Evolutionary conservation across 164 flowering plant genomes (phyloP).

Genomic region (Chimonanthus salicifolius): DNA sequence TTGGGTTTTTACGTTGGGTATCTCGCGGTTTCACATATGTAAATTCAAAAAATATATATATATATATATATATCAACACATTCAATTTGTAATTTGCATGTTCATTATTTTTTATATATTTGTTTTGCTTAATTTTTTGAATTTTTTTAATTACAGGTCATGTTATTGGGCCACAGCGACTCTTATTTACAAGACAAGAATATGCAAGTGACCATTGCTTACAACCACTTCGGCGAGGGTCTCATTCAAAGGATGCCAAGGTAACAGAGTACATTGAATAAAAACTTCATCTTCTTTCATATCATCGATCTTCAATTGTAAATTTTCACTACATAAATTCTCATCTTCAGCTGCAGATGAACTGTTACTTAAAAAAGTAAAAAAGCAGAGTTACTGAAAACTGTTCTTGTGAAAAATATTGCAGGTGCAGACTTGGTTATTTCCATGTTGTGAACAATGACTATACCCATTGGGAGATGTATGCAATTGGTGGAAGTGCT

Average conservation of each 20-base stretch:
- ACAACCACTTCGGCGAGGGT: conserved; percentile 93
- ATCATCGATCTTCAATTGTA: background rate
- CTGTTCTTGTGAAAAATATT: background rate
- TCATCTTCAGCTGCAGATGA: no score
- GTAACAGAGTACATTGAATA: conserved; percentile 23
- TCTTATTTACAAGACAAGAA: conserved; percentile 70
- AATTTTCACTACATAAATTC: background rate
- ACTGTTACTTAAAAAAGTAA: no score
- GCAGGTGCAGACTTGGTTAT: conserved; percentile 87
- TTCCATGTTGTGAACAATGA: conserved; percentile 97
- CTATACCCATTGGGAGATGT: conserved; percentile 98
- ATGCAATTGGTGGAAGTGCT: conserved; percentile 95
- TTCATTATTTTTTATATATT: background rate
- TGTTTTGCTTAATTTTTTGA: background rate
- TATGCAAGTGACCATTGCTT: conserved; percentile 98
- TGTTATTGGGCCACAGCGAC: conserved; percentile 93
- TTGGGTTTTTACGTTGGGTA: no score
- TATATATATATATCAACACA: no score
- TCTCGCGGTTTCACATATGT: no score
- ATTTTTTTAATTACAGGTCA: conserved; percentile 45
- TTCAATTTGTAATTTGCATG: no score
- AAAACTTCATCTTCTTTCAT: background rate
- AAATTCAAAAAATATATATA: no score
- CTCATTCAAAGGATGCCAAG: conserved; percentile 99
- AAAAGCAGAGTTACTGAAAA: background rate